Percentiles rank a stretch among this genome's conserved stretches.
Conservation (phyloP, 768 basidiomycete genomes). For the Cystofilobasidium capitatum region DNA sequence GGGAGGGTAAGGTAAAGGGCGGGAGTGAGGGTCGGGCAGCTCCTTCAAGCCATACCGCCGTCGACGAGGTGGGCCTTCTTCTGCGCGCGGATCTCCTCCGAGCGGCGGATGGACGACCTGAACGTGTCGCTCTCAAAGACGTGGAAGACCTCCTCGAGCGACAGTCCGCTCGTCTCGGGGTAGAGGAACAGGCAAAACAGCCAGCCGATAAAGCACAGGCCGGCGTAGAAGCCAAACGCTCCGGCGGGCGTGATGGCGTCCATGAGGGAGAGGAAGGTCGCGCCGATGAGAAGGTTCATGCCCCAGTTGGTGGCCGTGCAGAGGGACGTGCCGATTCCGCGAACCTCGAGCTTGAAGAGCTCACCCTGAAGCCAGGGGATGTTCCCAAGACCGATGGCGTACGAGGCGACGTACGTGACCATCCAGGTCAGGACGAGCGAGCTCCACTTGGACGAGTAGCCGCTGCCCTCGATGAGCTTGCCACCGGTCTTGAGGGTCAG, state of each 20-base stretch:
- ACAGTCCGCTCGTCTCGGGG: constrained; percentile 57
- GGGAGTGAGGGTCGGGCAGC: not conserved
- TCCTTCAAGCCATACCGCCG: not conserved
- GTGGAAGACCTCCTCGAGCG: constrained; percentile 33
- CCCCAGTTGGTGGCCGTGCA: constrained; percentile 57
- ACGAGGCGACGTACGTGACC: constrained; percentile 72
- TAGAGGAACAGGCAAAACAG: constrained; percentile 61
- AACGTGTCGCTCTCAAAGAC: constrained; percentile 49
- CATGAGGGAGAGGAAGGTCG: constrained; percentile 74
- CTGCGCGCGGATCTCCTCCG: constrained; percentile 45
- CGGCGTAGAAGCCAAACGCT: constrained; percentile 68
- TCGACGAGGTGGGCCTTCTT: constrained; percentile 35
- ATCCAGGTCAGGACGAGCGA: constrained; percentile 64
- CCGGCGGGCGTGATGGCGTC: constrained; percentile 60
- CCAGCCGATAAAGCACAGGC: constrained; percentile 59
- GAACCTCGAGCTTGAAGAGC: constrained; percentile 66
- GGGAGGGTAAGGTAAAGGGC: not conserved
- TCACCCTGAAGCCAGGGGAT: constrained; percentile 84
- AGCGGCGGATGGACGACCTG: constrained; percentile 40
- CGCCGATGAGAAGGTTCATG: constrained; percentile 60
- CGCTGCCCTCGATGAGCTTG: constrained; percentile 50
- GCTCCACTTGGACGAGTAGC: constrained; percentile 58
- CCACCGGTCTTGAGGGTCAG: constrained; percentile 56
- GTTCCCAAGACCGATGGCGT: constrained; percentile 63
- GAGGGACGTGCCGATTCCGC: constrained; percentile 66